Conservation (phyloP, 177 flowering plant genomes). For the Telopea speciosissima region DNA sequence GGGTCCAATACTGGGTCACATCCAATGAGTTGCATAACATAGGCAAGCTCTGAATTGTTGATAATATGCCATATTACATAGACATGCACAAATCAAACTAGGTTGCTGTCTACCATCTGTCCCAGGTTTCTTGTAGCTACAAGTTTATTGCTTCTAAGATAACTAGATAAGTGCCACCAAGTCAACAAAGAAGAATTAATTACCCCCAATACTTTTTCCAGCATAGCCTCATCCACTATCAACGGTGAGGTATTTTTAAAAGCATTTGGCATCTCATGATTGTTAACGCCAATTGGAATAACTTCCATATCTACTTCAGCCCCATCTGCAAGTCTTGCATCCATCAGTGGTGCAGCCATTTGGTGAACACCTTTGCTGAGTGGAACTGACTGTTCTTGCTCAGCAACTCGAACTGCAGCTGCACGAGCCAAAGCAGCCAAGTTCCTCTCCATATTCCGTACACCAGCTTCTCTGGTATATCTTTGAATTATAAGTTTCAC, state of each 20-base stretch:
- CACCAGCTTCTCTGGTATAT: constrained; percentile 99
- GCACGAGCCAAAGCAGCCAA: constrained; percentile 98
- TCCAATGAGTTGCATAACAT: not conserved
- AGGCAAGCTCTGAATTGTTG: not conserved
- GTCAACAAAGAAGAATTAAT: constrained; percentile 16
- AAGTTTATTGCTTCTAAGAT: not conserved
- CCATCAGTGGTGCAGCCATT: constrained; percentile 64
- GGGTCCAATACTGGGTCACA: not conserved
- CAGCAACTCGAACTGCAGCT: constrained; percentile 92
- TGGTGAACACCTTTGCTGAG: constrained; percentile 69
- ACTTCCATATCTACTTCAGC: constrained; percentile 98
- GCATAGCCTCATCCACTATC: constrained; percentile 83
- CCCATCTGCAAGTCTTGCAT: constrained; percentile 75
- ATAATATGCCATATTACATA: not conserved
- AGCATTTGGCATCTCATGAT: constrained; percentile 71
- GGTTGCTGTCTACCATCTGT: not conserved
- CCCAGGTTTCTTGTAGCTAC: not conserved
- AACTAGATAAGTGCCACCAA: not conserved
- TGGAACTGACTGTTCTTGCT: constrained; percentile 67
- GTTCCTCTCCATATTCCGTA: constrained; percentile 83
- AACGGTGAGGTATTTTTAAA: constrained; percentile 54
- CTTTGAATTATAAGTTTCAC: constrained; percentile 83
- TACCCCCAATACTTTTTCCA: constrained; percentile 97
- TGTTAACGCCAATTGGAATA: constrained; percentile 70
- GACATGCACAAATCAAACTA: not conserved